Percentiles rank a stretch among this genome's conserved stretches.
phyloP scores from a whole-genome alignment of 2,329 filamentous ascomycete species.

The Diaporthe sp. region DNA sequence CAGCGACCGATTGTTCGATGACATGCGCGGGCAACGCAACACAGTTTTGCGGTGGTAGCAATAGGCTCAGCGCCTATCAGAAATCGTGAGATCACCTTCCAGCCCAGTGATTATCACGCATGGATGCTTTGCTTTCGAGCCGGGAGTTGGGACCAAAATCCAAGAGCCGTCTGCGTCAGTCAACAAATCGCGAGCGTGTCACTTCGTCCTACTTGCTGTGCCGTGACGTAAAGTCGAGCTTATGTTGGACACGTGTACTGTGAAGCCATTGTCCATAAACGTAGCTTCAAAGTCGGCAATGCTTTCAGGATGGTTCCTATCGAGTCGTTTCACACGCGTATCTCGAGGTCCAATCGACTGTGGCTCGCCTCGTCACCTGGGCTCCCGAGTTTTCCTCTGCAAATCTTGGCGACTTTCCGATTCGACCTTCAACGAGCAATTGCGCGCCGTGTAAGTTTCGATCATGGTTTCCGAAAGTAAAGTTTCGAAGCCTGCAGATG shows the following conservation, averaged over 20 bases:
- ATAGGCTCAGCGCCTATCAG: constrained; percentile 51
- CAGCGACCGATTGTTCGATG: constrained; percentile 56
- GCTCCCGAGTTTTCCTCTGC: no score
- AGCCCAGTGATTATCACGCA: not conserved
- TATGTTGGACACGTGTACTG: not conserved
- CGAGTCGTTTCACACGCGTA: not conserved
- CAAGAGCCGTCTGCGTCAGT: not conserved
- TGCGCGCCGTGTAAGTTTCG: not conserved
- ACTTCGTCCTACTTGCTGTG: not conserved
- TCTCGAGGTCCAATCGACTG: not conserved
- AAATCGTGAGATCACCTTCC: not conserved
- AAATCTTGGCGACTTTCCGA: not conserved
- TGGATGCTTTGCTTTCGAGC: not conserved
- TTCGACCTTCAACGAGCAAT: not conserved
- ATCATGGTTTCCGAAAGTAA: not conserved
- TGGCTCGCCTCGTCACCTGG: not conserved
- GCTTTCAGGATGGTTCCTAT: not conserved
- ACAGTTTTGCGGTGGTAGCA: constrained; percentile 58
- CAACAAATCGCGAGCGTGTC: not conserved
- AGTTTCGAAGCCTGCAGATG: not conserved
- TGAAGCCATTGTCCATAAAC: not conserved
- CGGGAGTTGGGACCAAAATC: not conserved
- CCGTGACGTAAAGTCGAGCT: constrained; percentile 11
- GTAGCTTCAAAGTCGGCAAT: not conserved
- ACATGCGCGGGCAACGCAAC: constrained; percentile 54